Base-by-base conservation (phyloP, 2,329 filamentous ascomycete species). In the Aspergillus jensenii region DNA sequence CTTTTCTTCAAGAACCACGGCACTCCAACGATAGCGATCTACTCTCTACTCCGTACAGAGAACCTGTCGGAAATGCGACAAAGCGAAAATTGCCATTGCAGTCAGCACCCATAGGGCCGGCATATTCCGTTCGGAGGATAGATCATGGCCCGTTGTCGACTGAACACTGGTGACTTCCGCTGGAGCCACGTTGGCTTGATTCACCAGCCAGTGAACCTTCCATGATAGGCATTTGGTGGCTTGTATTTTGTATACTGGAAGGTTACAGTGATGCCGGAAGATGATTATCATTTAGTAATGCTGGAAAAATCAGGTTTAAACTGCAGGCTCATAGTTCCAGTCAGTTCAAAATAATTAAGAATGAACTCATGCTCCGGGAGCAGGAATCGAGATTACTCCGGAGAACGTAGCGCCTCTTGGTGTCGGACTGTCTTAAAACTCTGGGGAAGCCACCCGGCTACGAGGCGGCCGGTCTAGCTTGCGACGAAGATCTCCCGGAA, bases 111-210 rank as follows among this genome's bases (percentile, higher is more conserved):
- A 57, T 56, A 50, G 39, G 44, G 52, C 58, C 57, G 58, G 54
- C 58, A 59, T 51, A 53, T 56, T 59, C 56, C 59, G 60, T 60
- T 56, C 17, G 54, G 46, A 45, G 47, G 60, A 54, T 37, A 59
- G 45, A 55, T 57, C 49, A 57, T 53, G 43, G 61, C n/a, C 45
- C 27, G 27, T n/a, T 8, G 17, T 48, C 59, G 46, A 51, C 49
- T 60, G 52, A 56, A 56, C 55, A 49, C 39, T 43, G 40, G 46
- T 48, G n/a, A 21, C n/a, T 14, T n/a, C 21, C 17, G 25, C 40
- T 9, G 37, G 14, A 40, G 37, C 37, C 37, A 17, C 9, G 45
- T n/a, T 47, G 19, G 25, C 45, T 33, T 33, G 25, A 21, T 47
- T 47, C 45, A 47, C 45, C 25, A 27, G 25, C n/a, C 23, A 27